Base-by-base conservation (phyloP, 352 stramenopile genomes). In the Pythium brachiatum region DNA sequence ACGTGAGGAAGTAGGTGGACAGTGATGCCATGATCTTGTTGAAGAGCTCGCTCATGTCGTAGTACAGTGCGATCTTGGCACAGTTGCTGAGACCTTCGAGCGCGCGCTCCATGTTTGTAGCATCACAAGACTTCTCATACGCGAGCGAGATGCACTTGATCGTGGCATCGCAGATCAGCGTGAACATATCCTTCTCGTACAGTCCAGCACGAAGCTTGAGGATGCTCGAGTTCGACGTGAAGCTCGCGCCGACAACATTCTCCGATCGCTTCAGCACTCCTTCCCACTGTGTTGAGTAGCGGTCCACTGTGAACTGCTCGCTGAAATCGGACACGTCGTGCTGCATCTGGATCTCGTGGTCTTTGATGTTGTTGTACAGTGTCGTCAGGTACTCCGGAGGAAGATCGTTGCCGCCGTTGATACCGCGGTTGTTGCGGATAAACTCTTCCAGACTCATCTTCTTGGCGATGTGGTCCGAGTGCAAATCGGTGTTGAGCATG, bases 401-500 rank as follows among this genome's bases (percentile, higher is more conserved):
- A 1, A 96, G 62, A 41, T 96, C 87, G 29, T 96, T 41, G 2
- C 83, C 87, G 1, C 68, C 84, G 47, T 94, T 96, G 43, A 95
- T 95, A 12, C 87, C 87, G 4, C 85, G 82, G 60, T 96, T 96
- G 57, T 96, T 96, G 50, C 85, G 78, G 25, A 96, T 41, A 66
- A 96, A 96, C 69, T 94, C 87, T 39, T 96, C 85, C 8, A 91
- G 38, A 1, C 75, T 94, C 87, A 96, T 96, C 53, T 96, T 96
- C 69, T 94, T 94, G 6, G 79, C 71, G 39, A 96, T 93, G 41
- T 94, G 82, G 29, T 94, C 83, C 58, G 79, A 98, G 73, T 99
- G 97, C 61, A 99, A 69, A 64, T 99, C 97, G n/a, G 96, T 99
- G 75, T 99, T 99, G 23, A 99, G 80, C 96, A 99, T 99, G 53